These are phyloP conservation scores for Ceratobasidium sp. DNA, from an alignment of 1,284 basidiomycete species.

Conservation along the genomic window DNA sequence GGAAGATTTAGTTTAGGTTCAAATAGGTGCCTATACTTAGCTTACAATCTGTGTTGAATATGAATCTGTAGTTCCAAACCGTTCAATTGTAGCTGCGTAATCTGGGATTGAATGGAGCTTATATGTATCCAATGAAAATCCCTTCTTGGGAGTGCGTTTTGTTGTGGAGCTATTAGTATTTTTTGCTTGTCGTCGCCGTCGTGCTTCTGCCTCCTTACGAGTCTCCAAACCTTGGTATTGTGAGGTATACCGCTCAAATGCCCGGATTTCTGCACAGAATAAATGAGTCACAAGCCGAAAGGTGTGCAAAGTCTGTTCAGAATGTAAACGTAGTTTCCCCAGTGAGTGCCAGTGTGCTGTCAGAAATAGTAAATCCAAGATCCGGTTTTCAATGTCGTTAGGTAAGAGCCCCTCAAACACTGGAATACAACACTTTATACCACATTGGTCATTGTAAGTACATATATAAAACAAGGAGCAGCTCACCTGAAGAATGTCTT, in stretches of 20 bases:
- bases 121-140: conserved; percentile 14
- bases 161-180: too few species aligned
- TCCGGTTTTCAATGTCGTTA: not conserved
- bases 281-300: conserved; percentile 52
- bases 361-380: not conserved
- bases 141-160: not conserved
- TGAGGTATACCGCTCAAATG: conserved; percentile 49
- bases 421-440: conserved; percentile 53
- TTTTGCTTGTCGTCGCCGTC: too few species aligned
- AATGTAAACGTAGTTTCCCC: conserved; percentile 46
- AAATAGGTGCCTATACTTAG: too few species aligned
- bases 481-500: conserved; percentile 55
- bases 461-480: not conserved
- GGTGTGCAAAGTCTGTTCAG: conserved; percentile 51
- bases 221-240: conserved; percentile 54
- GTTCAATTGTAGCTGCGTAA: not conserved
- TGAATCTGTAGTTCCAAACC: conserved; percentile 20
- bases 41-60: conserved; percentile 40
- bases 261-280: conserved; percentile 51
- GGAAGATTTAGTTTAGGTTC: too few species aligned
- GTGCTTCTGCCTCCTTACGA: conserved; percentile 51
- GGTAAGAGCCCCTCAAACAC: conserved; percentile 55
- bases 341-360: conserved; percentile 55
- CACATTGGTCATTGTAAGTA: not conserved
- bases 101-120: conserved; percentile 6